These are phyloP conservation scores for Pichia membranifaciens DNA, from an alignment of 805 yeast species.

Conservation along the genomic window DNA sequence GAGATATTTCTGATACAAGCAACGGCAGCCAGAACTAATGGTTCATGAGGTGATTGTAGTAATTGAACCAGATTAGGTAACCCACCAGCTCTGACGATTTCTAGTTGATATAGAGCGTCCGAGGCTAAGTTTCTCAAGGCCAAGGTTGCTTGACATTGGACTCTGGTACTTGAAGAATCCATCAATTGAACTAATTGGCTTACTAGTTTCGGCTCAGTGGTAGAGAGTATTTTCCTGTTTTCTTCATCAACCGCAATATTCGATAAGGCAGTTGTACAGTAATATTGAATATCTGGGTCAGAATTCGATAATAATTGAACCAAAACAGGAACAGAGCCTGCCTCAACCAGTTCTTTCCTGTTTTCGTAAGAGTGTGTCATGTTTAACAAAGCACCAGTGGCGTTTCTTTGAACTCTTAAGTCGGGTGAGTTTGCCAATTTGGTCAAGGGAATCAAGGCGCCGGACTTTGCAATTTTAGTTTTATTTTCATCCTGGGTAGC, in stretches of 20 bases:
- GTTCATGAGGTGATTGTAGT: conserved; percentile 84
- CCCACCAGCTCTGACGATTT: conserved; percentile 93
- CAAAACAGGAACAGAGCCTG: conserved; percentile 96
- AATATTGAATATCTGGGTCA: conserved; percentile 96
- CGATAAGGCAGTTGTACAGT: conserved; percentile 94
- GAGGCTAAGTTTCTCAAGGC: conserved; percentile 95
- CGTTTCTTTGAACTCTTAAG: conserved; percentile 94
- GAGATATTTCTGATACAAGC: conserved; percentile 97
- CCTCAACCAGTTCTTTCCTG: conserved; percentile 92
- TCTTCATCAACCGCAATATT: conserved; percentile 95
- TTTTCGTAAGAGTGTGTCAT: conserved; percentile 98
- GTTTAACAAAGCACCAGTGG: conserved; percentile 94
- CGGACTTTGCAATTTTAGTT: conserved; percentile 90
- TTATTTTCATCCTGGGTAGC: conserved; percentile 98
- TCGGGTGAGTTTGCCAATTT: conserved; percentile 92
- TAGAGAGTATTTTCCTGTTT: conserved; percentile 80
- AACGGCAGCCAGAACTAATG: conserved; percentile 90
- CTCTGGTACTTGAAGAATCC: conserved; percentile 91
- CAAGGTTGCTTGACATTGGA: conserved; percentile 96
- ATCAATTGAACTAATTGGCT: conserved; percentile 80
- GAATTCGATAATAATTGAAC: conserved; percentile 78
- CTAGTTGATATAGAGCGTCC: conserved; percentile 92
- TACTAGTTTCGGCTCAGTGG: conserved; percentile 89
- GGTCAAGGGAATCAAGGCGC: conserved; percentile 91
- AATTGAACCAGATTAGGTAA: conserved; percentile 88